Evolutionary conservation across 2,329 filamentous ascomycete species (phyloP).

Genomic region (Cladophialophora chaetospira): DNA sequence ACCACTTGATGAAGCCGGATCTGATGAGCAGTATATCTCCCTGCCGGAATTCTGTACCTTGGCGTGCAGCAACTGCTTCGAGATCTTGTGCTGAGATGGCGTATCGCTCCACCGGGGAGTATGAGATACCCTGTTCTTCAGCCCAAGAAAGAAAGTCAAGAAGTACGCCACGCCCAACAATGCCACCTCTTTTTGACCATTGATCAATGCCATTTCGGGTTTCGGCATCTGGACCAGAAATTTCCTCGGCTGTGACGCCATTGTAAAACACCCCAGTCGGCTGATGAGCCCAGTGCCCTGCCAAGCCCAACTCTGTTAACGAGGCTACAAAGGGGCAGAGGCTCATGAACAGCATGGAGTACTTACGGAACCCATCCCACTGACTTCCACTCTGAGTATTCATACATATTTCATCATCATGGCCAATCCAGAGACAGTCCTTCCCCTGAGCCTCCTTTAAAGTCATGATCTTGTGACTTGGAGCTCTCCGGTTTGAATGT

Average conservation of each 20-base stretch:
- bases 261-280: conserved; percentile 33
- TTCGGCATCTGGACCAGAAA: conserved; percentile 4
- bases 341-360: not conserved
- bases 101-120: conserved; percentile 55
- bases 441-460: conserved; percentile 30
- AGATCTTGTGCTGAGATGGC: conserved; percentile 60
- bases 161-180: conserved; percentile 45
- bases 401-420: conserved; percentile 49
- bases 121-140: conserved; percentile 53
- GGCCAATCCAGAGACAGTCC: conserved; percentile 36
- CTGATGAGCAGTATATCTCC: conserved; percentile 69
- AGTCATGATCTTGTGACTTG: conserved; percentile 57
- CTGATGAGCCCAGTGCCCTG: conserved; percentile 45
- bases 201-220: conserved; percentile 29
- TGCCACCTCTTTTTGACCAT: conserved; percentile 44
- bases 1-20: conserved; percentile 62
- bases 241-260: conserved; percentile 17
- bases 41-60: conserved; percentile 56
- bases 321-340: not conserved
- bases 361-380: conserved; percentile 50
- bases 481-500: conserved; percentile 51
- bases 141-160: conserved; percentile 51
- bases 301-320: not conserved
- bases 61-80: conserved; percentile 57
- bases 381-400: conserved; percentile 54